A percentile compares a stretch with the other conserved stretches of the same genome.
These are phyloP conservation scores for Ramularia endophylla DNA, from an alignment of 2,329 filamentous ascomycete genomes.

Conservation along the genomic window DNA sequence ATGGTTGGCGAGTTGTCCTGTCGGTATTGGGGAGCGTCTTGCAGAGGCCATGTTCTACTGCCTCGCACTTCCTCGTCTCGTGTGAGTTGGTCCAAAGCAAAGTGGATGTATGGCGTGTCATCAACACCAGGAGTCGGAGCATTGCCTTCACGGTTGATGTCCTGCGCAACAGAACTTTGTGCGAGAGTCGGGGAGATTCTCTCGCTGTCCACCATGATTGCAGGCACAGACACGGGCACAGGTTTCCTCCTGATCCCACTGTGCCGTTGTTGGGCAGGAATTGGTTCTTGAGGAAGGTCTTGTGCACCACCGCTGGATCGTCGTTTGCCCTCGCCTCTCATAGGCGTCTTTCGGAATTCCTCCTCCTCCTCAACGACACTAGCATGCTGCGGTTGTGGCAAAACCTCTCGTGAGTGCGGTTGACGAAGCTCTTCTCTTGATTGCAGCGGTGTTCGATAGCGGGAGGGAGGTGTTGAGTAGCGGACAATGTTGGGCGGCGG, in stretches of 20 bases:
- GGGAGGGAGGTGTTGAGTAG: conserved; percentile 30
- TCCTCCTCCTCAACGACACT: conserved; percentile 17
- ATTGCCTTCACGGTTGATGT: conserved; percentile 29
- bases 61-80: conserved; percentile 60
- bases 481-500: conserved; percentile 25
- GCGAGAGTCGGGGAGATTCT: conserved; percentile 20
- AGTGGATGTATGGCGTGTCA: conserved; percentile 81
- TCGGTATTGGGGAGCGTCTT: conserved; percentile 13
- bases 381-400: conserved; percentile 12
- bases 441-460: conserved; percentile 31
- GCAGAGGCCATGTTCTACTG: conserved; percentile 43
- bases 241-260: conserved; percentile 27
- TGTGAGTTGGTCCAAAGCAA: conserved; percentile 82
- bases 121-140: conserved; percentile 69
- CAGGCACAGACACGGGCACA: conserved; percentile 31
- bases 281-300: not conserved
- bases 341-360: conserved; percentile 26
- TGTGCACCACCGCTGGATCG: conserved; percentile 13
- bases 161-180: conserved; percentile 27
- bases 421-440: conserved; percentile 21
- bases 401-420: conserved; percentile 4
- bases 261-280: not conserved
- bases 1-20: conserved; percentile 12
- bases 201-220: conserved; percentile 21
- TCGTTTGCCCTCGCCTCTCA: conserved; percentile 29